Base-by-base conservation (phyloP, 2,329 filamentous ascomycete species). In the Massarina eburnea region DNA sequence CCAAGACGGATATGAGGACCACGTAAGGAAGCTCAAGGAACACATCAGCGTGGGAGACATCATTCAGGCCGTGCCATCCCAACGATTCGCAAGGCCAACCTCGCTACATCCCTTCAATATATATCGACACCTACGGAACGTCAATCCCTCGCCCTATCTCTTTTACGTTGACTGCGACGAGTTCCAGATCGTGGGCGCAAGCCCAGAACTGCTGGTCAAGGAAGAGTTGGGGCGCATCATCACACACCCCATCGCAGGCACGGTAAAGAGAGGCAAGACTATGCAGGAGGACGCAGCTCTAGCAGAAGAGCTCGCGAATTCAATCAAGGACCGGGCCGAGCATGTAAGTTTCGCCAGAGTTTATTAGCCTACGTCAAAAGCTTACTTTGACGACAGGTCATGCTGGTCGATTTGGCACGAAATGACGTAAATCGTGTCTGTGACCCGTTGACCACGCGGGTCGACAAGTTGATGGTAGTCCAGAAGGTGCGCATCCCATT, bases 371-470 rank as follows among this genome's bases (percentile, higher is more conserved):
- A 34, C 41, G 89, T 40, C 89, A 95, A 74, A 45, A 34, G 57
- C 59, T 68, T 48, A 67, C 52, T 34, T 48, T 45, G 42, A 53
- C 37, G 42, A 38, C 91, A 97, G 76, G 91, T 97, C 63, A 99
- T 99, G 94, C 77, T 99, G 58, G 94, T 97, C 37, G 92, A 99
- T 69, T 79, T 97, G 45, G 94, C 94, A 10, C 84, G 94, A 47
- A 97, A 99, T 77, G 94, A 99, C 71, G 84, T 99, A 58, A 97
- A 96, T 75, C 86, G 94, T 39, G 89, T 99, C 18, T 95, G 90
- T 71, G 91, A 96, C 72, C 94, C 94, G 15, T 77, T 86, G 29
- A 89, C 89, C 21, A 96, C 92, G 22, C 84, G 89, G 50, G 94
- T 97, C 20, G 94, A 99, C 76, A 83, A 90, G 42, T 76, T 97